Base-by-base conservation (phyloP, 345 rosid genomes). In the Bruguiera gymnorhiza region DNA sequence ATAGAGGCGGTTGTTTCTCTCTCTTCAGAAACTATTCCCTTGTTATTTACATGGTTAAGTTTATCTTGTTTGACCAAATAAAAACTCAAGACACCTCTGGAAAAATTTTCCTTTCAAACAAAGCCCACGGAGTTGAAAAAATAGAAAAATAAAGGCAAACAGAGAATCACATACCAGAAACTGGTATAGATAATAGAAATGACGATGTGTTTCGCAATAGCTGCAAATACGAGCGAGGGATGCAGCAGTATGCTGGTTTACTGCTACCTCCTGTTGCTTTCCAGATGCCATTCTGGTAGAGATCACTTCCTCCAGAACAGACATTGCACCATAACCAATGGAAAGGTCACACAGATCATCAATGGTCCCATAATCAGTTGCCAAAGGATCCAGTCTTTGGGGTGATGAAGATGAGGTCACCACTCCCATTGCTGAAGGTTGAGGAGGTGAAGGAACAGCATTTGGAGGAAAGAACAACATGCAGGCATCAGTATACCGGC, bases 361-460 rank as follows among this genome's bases (percentile, higher is more conserved):
- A 75, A 91, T 72, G 67, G 93, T 94, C 61, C 98, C 98, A 83
- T 88, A 89, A 65, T 94, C 98, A 73, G 95, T 89, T 63, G 90
- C 88, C 81, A 89, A 80, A 62, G 95, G 93, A 83, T 94, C 98
- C 34, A 82, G 81, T 78, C 98, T 88, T 78, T 94, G 98, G 63
- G 97, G 96, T 48, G 95, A 87, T 34, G 88, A 86, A 66, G 98
- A 81, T 31, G 93, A 85, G 73, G 87, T 76, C 36, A 68, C 93
- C 56, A 60, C 73, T 20, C 90, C 88, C 78, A 76, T 72, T 15
- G 80, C 63, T 48, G 84, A 87, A 63, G 91, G 81, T 80, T 87
- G 97, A 83, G 93, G 77, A 63, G 94, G 80, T 39, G 89, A 76
- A 39, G 98, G 96, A 81, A 88, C 81, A 78, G 82, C 84, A 84